These are phyloP conservation scores for Fusarium palustre DNA, from an alignment of 2,329 filamentous ascomycete species.

Conservation along the genomic window DNA sequence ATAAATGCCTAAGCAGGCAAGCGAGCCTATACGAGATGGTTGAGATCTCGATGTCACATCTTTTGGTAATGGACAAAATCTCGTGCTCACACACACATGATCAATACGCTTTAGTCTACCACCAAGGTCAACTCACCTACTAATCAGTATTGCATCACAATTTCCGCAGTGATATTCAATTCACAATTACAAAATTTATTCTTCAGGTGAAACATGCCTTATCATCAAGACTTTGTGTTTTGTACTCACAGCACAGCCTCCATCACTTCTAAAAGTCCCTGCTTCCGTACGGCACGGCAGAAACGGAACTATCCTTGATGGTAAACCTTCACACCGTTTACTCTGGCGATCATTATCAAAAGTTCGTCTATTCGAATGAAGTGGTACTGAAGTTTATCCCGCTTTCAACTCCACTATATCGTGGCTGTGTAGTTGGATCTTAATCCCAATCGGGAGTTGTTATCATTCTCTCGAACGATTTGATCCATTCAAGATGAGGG, in stretches of 20 bases:
- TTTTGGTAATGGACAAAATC: not conserved
- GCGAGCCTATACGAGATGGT: not conserved
- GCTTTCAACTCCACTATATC: constrained; percentile 24
- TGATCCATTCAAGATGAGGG: not conserved
- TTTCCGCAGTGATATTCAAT: constrained; percentile 2
- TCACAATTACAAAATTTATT: constrained; percentile 5
- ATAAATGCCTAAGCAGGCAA: not conserved
- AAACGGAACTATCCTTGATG: constrained; percentile 15
- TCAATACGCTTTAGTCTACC: not conserved
- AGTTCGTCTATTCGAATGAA: not conserved
- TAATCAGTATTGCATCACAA: not conserved
- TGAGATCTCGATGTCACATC: not conserved
- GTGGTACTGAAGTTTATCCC: not conserved
- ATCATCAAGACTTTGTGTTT: not conserved
- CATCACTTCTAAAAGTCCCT: constrained; percentile 16
- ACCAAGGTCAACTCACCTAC: not conserved
- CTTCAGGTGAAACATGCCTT: not conserved
- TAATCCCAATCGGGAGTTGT: constrained; percentile 15
- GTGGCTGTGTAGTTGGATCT: constrained; percentile 33
- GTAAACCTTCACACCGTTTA: not conserved
- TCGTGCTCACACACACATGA: not conserved
- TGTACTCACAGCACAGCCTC: constrained; percentile 19
- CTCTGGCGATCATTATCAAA: not conserved
- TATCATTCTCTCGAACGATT: not conserved
- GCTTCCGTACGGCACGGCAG: constrained; percentile 25